phyloP scores from a whole-genome alignment of 2,329 filamentous ascomycete species.

The Aspergillus sojae region DNA sequence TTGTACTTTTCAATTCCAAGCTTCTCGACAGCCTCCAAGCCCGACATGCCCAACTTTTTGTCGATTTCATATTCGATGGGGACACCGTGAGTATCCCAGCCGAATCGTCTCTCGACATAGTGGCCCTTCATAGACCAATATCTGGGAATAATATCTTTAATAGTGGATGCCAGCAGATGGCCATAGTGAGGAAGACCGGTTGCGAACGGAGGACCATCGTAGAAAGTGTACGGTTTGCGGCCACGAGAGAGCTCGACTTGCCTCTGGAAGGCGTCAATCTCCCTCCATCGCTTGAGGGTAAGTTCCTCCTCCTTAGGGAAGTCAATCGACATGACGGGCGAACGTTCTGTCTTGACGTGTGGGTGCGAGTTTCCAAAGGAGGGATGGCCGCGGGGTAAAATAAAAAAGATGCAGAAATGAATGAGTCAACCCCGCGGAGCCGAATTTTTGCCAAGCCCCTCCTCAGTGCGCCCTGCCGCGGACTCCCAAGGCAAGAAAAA shows the following conservation, averaged over 20 bases:
- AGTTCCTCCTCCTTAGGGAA: conserved; percentile 91
- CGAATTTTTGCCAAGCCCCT: conserved; percentile 7
- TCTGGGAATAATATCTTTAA: conserved; percentile 94
- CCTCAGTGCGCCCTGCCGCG: background rate
- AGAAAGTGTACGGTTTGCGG: conserved; percentile 87
- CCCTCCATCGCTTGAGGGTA: conserved; percentile 82
- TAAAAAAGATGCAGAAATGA: conserved; percentile 19
- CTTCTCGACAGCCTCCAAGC: conserved; percentile 82
- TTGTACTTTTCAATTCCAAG: conserved; percentile 90
- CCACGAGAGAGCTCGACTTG: conserved; percentile 86
- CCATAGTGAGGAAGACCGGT: conserved; percentile 72
- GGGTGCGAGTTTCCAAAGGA: conserved; percentile 21
- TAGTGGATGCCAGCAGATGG: conserved; percentile 85
- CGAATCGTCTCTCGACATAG: conserved; percentile 88
- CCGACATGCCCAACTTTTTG: conserved; percentile 89
- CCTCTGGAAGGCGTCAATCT: conserved; percentile 86
- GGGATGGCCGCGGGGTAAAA: conserved; percentile 29
- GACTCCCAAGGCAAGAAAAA: background rate
- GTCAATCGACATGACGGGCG: conserved; percentile 74
- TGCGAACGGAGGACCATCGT: conserved; percentile 81
- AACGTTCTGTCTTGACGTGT: conserved; percentile 19
- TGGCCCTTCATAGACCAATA: conserved; percentile 98
- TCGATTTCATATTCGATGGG: conserved; percentile 98
- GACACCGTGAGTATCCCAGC: conserved; percentile 93
- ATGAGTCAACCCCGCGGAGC: conserved; percentile 18